phyloP scores from a whole-genome alignment of 768 basidiomycete genomes.

The Phlegmacium glaucopus region DNA sequence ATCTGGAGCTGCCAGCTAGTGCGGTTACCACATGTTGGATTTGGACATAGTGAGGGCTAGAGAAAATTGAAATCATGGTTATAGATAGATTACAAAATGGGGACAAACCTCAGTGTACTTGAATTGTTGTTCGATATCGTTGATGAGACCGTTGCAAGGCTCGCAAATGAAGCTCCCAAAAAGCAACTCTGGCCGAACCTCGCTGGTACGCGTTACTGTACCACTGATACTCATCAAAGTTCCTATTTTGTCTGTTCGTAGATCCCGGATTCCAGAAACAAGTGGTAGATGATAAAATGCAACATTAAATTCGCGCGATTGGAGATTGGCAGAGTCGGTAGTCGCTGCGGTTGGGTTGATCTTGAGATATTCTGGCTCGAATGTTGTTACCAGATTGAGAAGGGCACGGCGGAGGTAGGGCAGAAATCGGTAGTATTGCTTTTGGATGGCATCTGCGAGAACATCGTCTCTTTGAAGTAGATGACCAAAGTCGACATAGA shows the following conservation, averaged over 20 bases:
- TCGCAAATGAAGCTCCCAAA: conserved; percentile 94
- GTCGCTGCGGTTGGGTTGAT: conserved; percentile 88
- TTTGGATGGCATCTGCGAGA: conserved; percentile 89
- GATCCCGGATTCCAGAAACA: conserved; percentile 90
- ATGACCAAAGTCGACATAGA: conserved; percentile 95
- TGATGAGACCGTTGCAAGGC: conserved; percentile 79
- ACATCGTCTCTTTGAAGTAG: conserved; percentile 88
- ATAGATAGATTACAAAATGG: background rate
- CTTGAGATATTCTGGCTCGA: conserved; percentile 93
- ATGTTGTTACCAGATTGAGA: conserved; percentile 83
- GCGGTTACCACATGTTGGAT: conserved; percentile 90
- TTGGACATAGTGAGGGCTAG: conserved; percentile 91
- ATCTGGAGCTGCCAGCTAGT: conserved; percentile 91
- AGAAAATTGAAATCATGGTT: conserved; percentile 9
- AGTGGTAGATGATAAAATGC: conserved; percentile 95
- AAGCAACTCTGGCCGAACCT: conserved; percentile 93
- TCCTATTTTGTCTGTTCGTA: conserved; percentile 92
- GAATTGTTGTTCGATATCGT: conserved; percentile 98
- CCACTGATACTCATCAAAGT: conserved; percentile 94
- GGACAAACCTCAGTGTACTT: conserved; percentile 90
- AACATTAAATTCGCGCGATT: conserved; percentile 90
- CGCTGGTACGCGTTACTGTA: conserved; percentile 95
- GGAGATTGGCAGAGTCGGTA: conserved; percentile 82
- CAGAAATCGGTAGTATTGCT: conserved; percentile 95
- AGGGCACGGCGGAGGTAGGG: conserved; percentile 92